Evolutionary conservation across 2,329 filamentous ascomycete species (phyloP), one percentile per base, ranked within the genome.

Genomic region (Talaromyces islandicus): DNA sequence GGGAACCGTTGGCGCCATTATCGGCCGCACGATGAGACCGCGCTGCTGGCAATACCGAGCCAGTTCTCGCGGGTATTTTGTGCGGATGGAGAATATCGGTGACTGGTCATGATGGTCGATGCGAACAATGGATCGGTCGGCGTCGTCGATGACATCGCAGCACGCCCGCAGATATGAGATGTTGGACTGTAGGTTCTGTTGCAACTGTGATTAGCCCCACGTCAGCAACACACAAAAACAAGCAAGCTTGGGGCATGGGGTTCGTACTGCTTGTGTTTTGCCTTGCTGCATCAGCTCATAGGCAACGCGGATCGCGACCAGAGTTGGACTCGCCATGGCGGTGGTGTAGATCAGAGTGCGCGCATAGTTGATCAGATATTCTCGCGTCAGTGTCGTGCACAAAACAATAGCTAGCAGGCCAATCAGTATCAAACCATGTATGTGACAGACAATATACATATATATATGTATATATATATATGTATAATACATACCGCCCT

Each of bases 301-400:
- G 0, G 81, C 78, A 0, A 82, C 78, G 48, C 79, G 75, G 57
- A 89, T 86, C 14, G 81, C 81, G 0, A 82, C 82, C 1, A 89
- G 77, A 1, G 81, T 79, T 0, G 87, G 83, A 46, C 85, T 84
- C 0, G 85, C 81, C 74, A 89, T 81, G 30, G 87, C 86, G 0
- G 88, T 91, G 0, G 88, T 90, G 70, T 90, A 92, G 58, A 91
- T 90, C 48, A 91, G 74, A 1, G 83, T 86, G n/a, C 88, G 83
- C 0, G 88, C 88, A 67, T 91, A 91, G 68, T 92, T 91, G 71
- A 91, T 82, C 56, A 91, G 77, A 63, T 90, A 91, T 1, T 83
- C 74, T 25, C 86, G 78, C 0, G 85, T 83, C 0, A 81, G 73
- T 0, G 80, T 71, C 1, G 85, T 84, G 68, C 86, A 89, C 0